Evolutionary conservation across 139 green algal species (phyloP).

Genomic region (Chlorella sp.): DNA sequence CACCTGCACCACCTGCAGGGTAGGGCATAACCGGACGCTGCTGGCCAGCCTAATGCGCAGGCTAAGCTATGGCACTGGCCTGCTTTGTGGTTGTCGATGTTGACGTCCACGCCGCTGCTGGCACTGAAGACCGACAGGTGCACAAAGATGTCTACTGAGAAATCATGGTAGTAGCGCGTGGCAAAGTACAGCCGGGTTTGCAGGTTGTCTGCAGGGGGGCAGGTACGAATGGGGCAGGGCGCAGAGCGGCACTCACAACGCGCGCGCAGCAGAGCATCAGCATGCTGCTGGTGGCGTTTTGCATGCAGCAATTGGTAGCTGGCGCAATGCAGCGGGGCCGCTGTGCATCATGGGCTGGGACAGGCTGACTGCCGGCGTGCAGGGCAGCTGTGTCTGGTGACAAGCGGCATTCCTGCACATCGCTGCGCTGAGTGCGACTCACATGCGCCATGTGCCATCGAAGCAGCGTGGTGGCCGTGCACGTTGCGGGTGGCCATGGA

Average conservation of each 20-base stretch:
- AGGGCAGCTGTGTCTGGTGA: too few species aligned
- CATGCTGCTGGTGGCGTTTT: too few species aligned
- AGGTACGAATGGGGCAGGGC: neutral
- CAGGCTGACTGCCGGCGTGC: too few species aligned
- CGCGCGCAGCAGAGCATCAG: too few species aligned
- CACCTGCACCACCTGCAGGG: too few species aligned
- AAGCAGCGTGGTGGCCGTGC: constrained; percentile 1
- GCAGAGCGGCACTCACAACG: too few species aligned
- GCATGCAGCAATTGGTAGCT: too few species aligned
- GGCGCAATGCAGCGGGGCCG: neutral
- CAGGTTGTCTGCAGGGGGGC: constrained; percentile 3
- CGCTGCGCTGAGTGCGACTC: neutral
- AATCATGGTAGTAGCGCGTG: neutral
- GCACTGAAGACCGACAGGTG: constrained; percentile 8
- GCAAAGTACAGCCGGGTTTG: neutral
- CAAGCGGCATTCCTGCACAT: too few species aligned
- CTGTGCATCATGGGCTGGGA: neutral
- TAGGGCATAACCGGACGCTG: too few species aligned
- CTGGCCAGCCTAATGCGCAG: too few species aligned
- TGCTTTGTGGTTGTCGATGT: neutral
- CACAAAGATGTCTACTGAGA: neutral
- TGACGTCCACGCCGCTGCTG: neutral
- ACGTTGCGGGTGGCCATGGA: neutral
- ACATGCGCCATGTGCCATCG: constrained; percentile 9
- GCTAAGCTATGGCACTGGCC: neutral